Evolutionary conservation across 345 rosid genomes (phyloP).

Genomic region (Eucalyptus tenuipes): DNA sequence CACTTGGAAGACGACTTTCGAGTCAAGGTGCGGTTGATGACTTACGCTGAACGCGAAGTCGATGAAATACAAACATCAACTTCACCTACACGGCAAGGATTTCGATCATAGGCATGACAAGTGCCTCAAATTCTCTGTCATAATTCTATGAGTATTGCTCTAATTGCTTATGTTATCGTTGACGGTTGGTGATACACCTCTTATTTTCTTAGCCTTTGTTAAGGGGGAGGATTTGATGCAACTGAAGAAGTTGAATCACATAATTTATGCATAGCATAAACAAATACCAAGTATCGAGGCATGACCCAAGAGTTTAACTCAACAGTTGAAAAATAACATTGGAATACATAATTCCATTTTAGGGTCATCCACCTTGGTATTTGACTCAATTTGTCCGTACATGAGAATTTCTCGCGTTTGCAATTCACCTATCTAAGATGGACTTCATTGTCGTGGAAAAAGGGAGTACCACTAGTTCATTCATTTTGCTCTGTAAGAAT

Average conservation of each 20-base stretch:
- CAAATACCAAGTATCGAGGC: neutral
- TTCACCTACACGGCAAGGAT: neutral
- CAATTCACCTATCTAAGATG: neutral
- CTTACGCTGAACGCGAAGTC: neutral
- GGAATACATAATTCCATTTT: too few relatives aligned
- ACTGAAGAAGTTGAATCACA: neutral
- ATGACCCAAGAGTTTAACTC: neutral
- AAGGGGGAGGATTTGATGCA: neutral
- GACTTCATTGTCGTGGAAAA: neutral
- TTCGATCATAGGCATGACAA: neutral
- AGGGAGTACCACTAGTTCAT: neutral
- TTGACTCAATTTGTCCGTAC: neutral
- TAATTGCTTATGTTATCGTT: too few relatives aligned
- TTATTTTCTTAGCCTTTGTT: too few relatives aligned
- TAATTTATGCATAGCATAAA: too few relatives aligned
- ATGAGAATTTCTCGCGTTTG: too few relatives aligned
- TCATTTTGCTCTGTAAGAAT: too few relatives aligned
- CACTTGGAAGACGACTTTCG: neutral
- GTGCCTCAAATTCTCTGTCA: neutral
- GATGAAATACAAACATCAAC: neutral
- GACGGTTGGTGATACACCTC: neutral
- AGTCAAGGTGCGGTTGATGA: neutral
- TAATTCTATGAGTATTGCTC: neutral
- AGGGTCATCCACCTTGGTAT: neutral
- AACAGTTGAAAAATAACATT: too few relatives aligned